A percentile compares a stretch with the other conserved stretches of the same genome.
phyloP scores from a whole-genome alignment of 2,329 filamentous ascomycete species.

The Fusarium armeniacum region DNA sequence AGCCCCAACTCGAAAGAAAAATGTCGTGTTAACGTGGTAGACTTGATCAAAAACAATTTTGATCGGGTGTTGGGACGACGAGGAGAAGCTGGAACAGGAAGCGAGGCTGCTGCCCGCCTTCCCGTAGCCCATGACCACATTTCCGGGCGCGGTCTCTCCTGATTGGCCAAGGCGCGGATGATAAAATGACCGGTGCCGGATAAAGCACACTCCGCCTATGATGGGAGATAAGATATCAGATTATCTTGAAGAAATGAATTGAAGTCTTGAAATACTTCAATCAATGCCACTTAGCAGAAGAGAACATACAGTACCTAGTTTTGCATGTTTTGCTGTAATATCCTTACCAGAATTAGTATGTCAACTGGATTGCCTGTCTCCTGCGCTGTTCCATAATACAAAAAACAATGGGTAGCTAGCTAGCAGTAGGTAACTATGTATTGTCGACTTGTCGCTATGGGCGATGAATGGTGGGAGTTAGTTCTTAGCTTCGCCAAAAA shows the following conservation, averaged over 20 bases:
- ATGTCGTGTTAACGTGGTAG: slow-evolving; percentile 28
- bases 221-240: slow-evolving; percentile 21
- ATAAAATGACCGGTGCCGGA: slow-evolving; percentile 46
- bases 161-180: slow-evolving; percentile 35
- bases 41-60: slow-evolving; percentile 43
- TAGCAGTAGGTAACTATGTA: neutral
- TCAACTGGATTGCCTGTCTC: too few species aligned
- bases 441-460: neutral
- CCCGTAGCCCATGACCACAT: slow-evolving; percentile 52
- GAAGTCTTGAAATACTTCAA: neutral
- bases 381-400: neutral
- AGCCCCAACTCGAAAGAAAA: slow-evolving; percentile 1
- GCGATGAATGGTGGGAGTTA: neutral
- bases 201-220: slow-evolving; percentile 13
- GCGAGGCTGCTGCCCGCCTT: slow-evolving; percentile 52
- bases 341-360: neutral
- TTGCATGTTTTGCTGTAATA: neutral
- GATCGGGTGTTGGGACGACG: slow-evolving; percentile 43
- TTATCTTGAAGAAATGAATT: neutral
- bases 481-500: neutral
- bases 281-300: neutral
- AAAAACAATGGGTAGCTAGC: neutral
- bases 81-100: slow-evolving; percentile 50
- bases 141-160: slow-evolving; percentile 43
- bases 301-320: neutral